Conservation (phyloP, 768 basidiomycete species). For the Amanita jacksonii region DNA sequence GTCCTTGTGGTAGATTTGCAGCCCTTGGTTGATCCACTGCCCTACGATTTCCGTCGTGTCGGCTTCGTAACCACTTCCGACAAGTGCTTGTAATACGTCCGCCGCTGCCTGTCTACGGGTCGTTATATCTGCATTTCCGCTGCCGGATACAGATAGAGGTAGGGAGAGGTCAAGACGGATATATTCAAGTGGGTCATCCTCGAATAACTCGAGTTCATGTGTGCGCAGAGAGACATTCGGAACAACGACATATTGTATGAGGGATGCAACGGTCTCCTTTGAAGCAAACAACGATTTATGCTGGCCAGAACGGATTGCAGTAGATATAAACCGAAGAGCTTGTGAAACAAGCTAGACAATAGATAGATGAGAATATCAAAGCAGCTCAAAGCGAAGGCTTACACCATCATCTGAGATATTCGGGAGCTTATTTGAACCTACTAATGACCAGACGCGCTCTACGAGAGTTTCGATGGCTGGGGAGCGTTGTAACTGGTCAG, state of each 20-base stretch:
- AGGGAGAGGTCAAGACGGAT: conserved; percentile 78
- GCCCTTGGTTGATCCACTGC: conserved; percentile 70
- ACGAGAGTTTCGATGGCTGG: conserved; percentile 67
- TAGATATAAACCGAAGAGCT: conserved; percentile 84
- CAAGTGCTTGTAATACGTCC: conserved; percentile 90
- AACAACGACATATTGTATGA: conserved; percentile 85
- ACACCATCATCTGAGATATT: conserved; percentile 68
- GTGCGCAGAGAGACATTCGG: conserved; percentile 88
- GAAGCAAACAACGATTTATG: conserved; percentile 77
- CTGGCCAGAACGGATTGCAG: conserved; percentile 81
- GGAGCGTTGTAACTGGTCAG: conserved; percentile 61
- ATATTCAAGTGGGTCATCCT: conserved; percentile 94
- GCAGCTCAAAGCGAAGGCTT: conserved; percentile 15
- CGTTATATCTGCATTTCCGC: conserved; percentile 42
- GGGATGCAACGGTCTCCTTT: conserved; percentile 67
- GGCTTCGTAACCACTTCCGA: conserved; percentile 67
- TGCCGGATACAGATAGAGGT: conserved; percentile 37
- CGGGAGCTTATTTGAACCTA: conserved; percentile 65
- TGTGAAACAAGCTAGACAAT: conserved; percentile 70
- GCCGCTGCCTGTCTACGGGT: conserved; percentile 90
- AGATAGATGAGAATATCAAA: not conserved
- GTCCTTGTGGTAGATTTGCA: conserved; percentile 60
- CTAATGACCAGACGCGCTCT: conserved; percentile 80
- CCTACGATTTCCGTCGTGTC: conserved; percentile 86
- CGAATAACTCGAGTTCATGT: conserved; percentile 91